These are phyloP conservation scores for Aquanectria penicillioides DNA, from an alignment of 2,329 filamentous ascomycete species.

Conservation along the genomic window DNA sequence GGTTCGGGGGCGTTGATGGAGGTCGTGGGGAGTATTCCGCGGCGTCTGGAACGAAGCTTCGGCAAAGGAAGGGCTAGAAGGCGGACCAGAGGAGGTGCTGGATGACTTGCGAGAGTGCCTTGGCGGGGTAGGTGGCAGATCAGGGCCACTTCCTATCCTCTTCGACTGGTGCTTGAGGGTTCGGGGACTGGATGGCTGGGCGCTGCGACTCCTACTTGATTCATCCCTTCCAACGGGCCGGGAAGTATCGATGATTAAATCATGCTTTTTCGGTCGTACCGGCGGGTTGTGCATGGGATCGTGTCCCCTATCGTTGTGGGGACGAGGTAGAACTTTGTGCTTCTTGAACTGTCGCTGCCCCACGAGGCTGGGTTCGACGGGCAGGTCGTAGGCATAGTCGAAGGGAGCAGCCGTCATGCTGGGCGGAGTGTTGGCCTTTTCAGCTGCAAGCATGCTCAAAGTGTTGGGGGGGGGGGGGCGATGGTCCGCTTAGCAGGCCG, in stretches of 20 bases:
- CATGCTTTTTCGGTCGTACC: constrained; percentile 31
- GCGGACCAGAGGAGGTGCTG: constrained; percentile 56
- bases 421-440: constrained; percentile 41
- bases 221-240: constrained; percentile 27
- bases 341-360: constrained; percentile 56
- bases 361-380: constrained; percentile 40
- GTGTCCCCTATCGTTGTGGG: constrained; percentile 39
- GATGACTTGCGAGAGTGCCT: constrained; percentile 69
- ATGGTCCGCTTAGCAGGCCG: constrained; percentile 27
- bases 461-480: constrained; percentile 1
- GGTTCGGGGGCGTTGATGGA: constrained; percentile 71
- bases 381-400: constrained; percentile 41
- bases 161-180: constrained; percentile 54
- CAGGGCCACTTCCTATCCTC: constrained; percentile 56
- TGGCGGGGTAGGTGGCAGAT: constrained; percentile 71
- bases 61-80: constrained; percentile 53
- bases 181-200: constrained; percentile 51
- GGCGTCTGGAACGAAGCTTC: constrained; percentile 52
- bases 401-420: constrained; percentile 47
- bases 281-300: constrained; percentile 38
- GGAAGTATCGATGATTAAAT: constrained; percentile 44
- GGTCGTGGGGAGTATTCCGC: constrained; percentile 51
- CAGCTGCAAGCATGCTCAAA: constrained; percentile 42
- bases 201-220: constrained; percentile 31
- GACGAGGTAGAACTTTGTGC: constrained; percentile 56